Evolutionary conservation across 1,284 basidiomycete genomes (phyloP).

Genomic region (Naganishia sp.): DNA sequence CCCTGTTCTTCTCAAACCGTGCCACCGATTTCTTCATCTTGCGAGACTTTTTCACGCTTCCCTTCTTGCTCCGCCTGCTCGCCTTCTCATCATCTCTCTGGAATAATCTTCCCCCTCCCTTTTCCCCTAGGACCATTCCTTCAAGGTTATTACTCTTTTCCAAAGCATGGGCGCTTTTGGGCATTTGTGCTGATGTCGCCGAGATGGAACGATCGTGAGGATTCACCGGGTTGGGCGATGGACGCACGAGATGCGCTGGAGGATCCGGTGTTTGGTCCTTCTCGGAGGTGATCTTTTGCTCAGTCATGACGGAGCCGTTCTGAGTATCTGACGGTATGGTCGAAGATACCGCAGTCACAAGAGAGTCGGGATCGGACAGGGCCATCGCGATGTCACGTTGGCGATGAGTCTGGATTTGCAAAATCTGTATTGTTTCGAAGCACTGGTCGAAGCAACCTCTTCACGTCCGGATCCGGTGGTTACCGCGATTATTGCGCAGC

Average conservation of each 20-base stretch:
- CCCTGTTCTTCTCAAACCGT: conserved; percentile 23
- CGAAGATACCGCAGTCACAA: conserved; percentile 7
- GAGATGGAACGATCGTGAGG: conserved; percentile 10
- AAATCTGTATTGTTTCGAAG: too few species aligned
- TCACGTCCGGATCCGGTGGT: too few species aligned
- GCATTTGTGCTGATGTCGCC: background rate
- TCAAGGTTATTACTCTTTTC: conserved; percentile 1
- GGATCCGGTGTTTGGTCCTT: background rate
- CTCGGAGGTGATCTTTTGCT: background rate
- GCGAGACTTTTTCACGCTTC: conserved; percentile 15
- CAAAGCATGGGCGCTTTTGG: background rate
- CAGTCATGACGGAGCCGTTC: background rate
- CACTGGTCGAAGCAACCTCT: too few species aligned
- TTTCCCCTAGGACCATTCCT: conserved; percentile 22
- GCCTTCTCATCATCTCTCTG: conserved; percentile 18
- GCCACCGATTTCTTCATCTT: conserved; percentile 26
- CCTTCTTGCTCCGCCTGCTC: conserved; percentile 9
- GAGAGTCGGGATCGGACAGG: conserved; percentile 2
- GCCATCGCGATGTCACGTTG: background rate
- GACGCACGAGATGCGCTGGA: conserved; percentile 5
- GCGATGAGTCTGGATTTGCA: too few species aligned
- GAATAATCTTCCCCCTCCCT: conserved; percentile 2
- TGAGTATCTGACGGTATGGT: conserved; percentile 16
- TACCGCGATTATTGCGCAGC: too few species aligned
- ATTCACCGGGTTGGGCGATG: background rate